phyloP scores from a whole-genome alignment of 2,329 filamentous ascomycete genomes.

The Epichloe sylvatica region DNA sequence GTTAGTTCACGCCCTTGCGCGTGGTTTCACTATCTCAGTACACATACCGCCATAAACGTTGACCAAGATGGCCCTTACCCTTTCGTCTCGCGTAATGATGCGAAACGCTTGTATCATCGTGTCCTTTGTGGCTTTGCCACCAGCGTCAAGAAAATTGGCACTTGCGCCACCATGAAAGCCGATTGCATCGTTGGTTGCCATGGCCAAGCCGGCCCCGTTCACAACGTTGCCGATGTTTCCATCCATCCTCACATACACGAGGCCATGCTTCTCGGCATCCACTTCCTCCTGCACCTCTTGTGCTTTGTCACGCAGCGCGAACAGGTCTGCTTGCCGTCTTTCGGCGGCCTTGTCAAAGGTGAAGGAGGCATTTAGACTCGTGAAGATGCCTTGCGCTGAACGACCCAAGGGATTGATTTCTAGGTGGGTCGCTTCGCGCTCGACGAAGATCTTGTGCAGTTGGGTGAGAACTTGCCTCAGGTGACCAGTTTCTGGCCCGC shows the following conservation, averaged over 20 bases:
- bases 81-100: conserved; percentile 54
- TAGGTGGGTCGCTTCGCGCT: conserved; percentile 32
- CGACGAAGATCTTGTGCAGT: conserved; percentile 25
- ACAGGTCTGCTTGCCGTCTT: conserved; percentile 27
- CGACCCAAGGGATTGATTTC: conserved; percentile 26
- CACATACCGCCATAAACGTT: conserved; percentile 37
- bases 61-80: conserved; percentile 53
- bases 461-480: conserved; percentile 11
- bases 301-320: conserved; percentile 20
- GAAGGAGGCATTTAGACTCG: conserved; percentile 25
- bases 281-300: conserved; percentile 22
- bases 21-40: background rate
- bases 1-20: background rate
- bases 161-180: conserved; percentile 51
- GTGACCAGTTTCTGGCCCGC: background rate
- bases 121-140: conserved; percentile 71
- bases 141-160: conserved; percentile 80
- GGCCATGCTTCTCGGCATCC: conserved; percentile 43
- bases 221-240: conserved; percentile 68
- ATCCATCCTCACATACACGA: conserved; percentile 58
- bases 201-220: conserved; percentile 78
- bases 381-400: conserved; percentile 16
- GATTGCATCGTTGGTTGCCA: conserved; percentile 81
- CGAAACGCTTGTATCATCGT: conserved; percentile 69
- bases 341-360: conserved; percentile 33